phyloP scores from a whole-genome alignment of 306 rosid genomes.

The Lathyrus tuberosus region DNA sequence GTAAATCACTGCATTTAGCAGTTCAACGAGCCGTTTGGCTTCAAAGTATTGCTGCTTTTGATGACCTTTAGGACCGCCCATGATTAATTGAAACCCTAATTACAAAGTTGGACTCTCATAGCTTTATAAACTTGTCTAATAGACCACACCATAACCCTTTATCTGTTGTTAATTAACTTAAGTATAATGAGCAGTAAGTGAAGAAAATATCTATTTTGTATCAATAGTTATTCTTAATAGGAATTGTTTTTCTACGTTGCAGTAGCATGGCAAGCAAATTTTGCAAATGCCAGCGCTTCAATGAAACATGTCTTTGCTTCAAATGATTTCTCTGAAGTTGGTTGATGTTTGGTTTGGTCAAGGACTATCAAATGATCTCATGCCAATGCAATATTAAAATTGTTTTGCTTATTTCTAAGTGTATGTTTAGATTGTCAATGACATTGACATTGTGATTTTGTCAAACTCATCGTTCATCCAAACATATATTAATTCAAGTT shows the following conservation, averaged over 20 bases:
- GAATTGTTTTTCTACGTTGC: neutral
- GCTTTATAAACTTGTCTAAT: neutral
- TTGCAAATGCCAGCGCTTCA: neutral
- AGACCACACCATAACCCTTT: neutral
- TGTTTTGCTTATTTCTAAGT: too few species aligned
- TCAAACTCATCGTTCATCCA: too few species aligned
- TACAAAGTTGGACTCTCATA: neutral
- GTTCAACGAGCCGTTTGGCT: neutral
- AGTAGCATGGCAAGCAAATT: neutral
- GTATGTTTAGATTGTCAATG: too few species aligned
- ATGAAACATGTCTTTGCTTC: slow-evolving; percentile 13
- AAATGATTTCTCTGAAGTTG: slow-evolving; percentile 9
- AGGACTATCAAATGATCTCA: too few species aligned
- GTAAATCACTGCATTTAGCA: neutral
- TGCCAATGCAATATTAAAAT: too few species aligned
- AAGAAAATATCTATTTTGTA: neutral
- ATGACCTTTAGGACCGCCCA: neutral
- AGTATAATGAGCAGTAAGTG: neutral
- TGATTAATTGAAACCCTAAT: neutral
- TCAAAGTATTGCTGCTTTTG: neutral
- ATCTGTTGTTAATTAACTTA: neutral
- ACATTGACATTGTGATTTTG: too few species aligned
- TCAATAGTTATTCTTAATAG: neutral
- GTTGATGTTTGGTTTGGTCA: neutral
- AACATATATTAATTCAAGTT: neutral